Evolutionary conservation across 2,329 filamentous ascomycete species (phyloP), one percentile per base, ranked within the genome.

Genomic region (Orbilia oligospora): DNA sequence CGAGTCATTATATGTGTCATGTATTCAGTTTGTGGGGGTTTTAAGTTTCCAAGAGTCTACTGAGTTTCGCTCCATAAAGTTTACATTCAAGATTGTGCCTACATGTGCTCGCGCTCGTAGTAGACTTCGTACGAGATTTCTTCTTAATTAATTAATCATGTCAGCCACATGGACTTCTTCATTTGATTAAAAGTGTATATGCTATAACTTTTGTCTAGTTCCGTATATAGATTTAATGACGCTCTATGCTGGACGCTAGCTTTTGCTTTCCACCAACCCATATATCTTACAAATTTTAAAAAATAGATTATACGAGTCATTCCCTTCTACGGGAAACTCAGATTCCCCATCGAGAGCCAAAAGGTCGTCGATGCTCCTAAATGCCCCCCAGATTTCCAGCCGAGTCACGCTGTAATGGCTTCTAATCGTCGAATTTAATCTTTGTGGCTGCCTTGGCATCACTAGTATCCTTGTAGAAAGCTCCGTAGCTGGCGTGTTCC

Each of bases 401-500:
- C 3, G 73, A 44, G 30, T 71, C 73, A 38, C 61, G 36, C 20
- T 51, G n/a, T 30, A 78, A 49, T 76, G 46, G 36, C 69, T 66
- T 58, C 64, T 81, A 82, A 63, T 82, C 81, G 63, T 82, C 81
- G 64, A 82, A 82, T 24, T 76, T 82, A 56, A 82, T 82, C 58
- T 82, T 82, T 36, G 76, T 82, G 0, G 81, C 80, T 55, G 67
- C 76, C 79, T 76, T 82, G 80, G 65, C 80, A 71, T 91, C 91
- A 82, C 93, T 92, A 8, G 93, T 90, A 82, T 97, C 93, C 86
- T 96, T 97, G 88, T 92, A 97, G 84, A 98, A 98, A 36, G 94
- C 93, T 72, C 96, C 96, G 83, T 98, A 99, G 58, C 93, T 92
- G 83, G 94, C 92, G 86, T 99, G 96, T 61, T 91, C 89, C 93